A percentile compares a stretch with the other conserved stretches of the same genome.
These are phyloP conservation scores for Rhizopogon vulgaris DNA, from an alignment of 768 basidiomycete genomes.

Conservation along the genomic window DNA sequence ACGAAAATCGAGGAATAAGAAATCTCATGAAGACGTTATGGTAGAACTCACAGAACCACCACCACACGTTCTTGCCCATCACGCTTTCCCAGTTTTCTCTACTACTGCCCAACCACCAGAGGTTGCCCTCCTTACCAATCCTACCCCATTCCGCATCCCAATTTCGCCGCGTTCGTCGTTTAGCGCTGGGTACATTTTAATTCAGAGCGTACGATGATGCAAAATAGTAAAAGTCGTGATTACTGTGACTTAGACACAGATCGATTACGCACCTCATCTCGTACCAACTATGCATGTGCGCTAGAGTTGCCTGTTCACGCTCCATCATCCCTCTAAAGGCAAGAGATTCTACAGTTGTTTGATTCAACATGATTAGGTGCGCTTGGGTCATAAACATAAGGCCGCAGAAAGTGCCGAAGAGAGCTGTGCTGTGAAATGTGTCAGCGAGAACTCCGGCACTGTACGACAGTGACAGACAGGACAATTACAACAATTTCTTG, in stretches of 20 bases:
- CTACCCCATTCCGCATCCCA: constrained; percentile 86
- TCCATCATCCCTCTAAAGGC: constrained; percentile 52
- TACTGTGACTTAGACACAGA: not conserved
- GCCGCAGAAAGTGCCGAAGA: constrained; percentile 69
- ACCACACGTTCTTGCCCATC: constrained; percentile 65
- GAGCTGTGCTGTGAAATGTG: constrained; percentile 40
- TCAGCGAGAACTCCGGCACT: constrained; percentile 6
- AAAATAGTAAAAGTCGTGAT: not conserved
- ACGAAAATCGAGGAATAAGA: constrained; percentile 3
- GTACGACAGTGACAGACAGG: constrained; percentile 44
- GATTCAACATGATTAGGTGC: constrained; percentile 51
- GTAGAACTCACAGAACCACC: constrained; percentile 73
- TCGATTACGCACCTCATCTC: constrained; percentile 41
- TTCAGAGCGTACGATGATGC: not conserved
- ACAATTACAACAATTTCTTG: constrained; percentile 70
- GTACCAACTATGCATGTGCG: constrained; percentile 47
- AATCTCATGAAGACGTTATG: not conserved
- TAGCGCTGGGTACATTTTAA: constrained; percentile 36
- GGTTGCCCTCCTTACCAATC: constrained; percentile 66
- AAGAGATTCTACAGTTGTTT: constrained; percentile 81
- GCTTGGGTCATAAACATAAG: constrained; percentile 55
- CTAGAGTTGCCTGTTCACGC: constrained; percentile 49
- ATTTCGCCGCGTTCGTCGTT: constrained; percentile 33
- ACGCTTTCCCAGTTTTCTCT: constrained; percentile 69
- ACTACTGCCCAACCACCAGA: constrained; percentile 76